Conservation (phyloP, 768 basidiomycete species). For the Multifurca ochricompacta region DNA sequence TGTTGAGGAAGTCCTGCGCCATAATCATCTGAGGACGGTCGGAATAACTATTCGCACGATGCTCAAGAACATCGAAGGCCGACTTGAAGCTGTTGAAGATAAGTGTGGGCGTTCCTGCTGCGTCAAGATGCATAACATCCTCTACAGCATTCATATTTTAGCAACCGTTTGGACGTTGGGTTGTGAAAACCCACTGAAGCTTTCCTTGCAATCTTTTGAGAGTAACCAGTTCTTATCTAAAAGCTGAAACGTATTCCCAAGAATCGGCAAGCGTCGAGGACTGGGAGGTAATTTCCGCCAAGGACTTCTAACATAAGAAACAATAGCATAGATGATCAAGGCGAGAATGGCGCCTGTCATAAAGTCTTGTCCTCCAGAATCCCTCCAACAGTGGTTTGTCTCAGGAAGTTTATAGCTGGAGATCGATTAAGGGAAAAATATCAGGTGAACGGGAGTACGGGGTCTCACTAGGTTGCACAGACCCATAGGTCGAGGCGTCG, state of each 20-base stretch:
- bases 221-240: background rate
- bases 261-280: background rate
- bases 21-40: slow-evolving; percentile 19
- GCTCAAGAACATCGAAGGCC: slow-evolving; percentile 22
- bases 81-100: slow-evolving; percentile 1
- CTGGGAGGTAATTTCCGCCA: slow-evolving; percentile 5
- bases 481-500: too few relatives aligned
- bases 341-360: background rate
- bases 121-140: slow-evolving; percentile 22
- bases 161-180: background rate
- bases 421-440: too few relatives aligned
- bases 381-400: too few relatives aligned
- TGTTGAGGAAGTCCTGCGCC: slow-evolving; percentile 9
- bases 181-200: background rate
- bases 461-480: too few relatives aligned
- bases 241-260: slow-evolving; percentile 4
- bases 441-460: too few relatives aligned
- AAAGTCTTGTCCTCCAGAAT: background rate
- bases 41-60: slow-evolving; percentile 25
- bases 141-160: background rate
- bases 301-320: slow-evolving; percentile 1
- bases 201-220: slow-evolving; percentile 2
- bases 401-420: too few relatives aligned
- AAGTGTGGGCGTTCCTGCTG: slow-evolving; percentile 18
- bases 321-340: background rate